Evolutionary conservation across 805 yeast genomes (phyloP), one percentile per base, ranked within the genome.

Genomic region (Kazachstania kunashirensis): DNA sequence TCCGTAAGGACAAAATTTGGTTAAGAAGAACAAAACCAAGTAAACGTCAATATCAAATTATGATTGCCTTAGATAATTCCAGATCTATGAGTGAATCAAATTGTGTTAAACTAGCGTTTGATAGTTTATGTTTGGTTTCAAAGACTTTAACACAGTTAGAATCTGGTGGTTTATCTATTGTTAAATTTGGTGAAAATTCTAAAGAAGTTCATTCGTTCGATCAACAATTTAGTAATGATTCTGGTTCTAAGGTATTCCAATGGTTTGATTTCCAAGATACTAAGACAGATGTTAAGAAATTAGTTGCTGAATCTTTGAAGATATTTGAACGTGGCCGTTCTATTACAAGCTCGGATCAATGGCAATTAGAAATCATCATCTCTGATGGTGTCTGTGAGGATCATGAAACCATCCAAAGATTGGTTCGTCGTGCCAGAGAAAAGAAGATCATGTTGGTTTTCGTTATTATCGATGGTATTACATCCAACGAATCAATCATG

Each of bases 371-470:
- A 57, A 85, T 92, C 39, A 81, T 92, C 41, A 70, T 92, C 23
- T 85, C 96, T 2, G 99, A 92, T 64, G 99, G 99, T 62, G 84
- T 92, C 33, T 86, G 96, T 55, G 99, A 92, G 59, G 94, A 88
- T 57, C 98, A 92, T 57, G 86, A 71, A 21, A 75, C 81, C 0
- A 67, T 92, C 34, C 77, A 82, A 46, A 70, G 89, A 45, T 68
- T 92, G 48, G 96, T 89, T 4, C 78, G 98, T 50, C 75, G 75
- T 46, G 97, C 97, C 2, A 71, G 95, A 48, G 97, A 92, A 49
- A 84, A 84, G 48, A 80, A 79, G 52, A 80, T 92, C 42, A 86
- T 94, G 96, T 67, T 92, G 42, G 97, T 92, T 27, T 92, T 92
- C 64, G 95, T 92, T 17, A 74, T 92, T 23, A 78, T 94, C 35